A percentile compares a stretch with the other conserved stretches of the same genome.
These are phyloP conservation scores for Starmerella apis DNA, from an alignment of 805 yeast genomes.

Conservation along the genomic window DNA sequence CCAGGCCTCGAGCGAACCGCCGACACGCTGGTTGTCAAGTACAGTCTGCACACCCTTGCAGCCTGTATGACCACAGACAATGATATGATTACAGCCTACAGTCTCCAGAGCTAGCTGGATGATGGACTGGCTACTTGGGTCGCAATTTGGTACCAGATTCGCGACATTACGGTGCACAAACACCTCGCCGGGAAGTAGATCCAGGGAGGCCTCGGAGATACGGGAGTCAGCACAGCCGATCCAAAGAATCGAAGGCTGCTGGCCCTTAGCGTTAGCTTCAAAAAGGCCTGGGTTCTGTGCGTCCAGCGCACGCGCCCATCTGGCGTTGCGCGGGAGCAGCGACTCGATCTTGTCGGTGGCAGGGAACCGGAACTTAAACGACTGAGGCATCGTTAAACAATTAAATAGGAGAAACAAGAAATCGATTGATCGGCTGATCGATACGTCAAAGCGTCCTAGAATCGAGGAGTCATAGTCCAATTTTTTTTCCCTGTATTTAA, in stretches of 20 bases:
- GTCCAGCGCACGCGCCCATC: conserved; percentile 40
- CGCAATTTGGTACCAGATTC: conserved; percentile 57
- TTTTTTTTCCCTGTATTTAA: not conserved
- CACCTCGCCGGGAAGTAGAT: conserved; percentile 80
- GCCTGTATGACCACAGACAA: conserved; percentile 89
- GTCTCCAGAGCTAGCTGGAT: conserved; percentile 82
- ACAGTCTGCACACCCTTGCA: conserved; percentile 91
- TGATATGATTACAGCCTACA: conserved; percentile 64
- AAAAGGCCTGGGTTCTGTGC: conserved; percentile 48
- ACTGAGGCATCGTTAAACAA: conserved; percentile 6
- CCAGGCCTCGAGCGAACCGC: conserved; percentile 66
- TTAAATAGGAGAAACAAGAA: too few relatives aligned
- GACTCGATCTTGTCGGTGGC: conserved; percentile 31
- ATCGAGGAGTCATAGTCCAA: not conserved
- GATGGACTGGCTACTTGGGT: conserved; percentile 63
- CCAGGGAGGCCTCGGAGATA: conserved; percentile 66
- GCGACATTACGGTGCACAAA: conserved; percentile 86
- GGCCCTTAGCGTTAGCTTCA: conserved; percentile 65
- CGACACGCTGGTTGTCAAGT: conserved; percentile 50
- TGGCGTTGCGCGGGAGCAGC: conserved; percentile 35
- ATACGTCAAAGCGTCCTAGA: not conserved
- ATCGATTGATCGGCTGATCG: conserved; percentile 2
- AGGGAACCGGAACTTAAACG: conserved; percentile 28
- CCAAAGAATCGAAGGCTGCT: conserved; percentile 87
- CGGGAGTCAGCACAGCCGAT: conserved; percentile 92